Evolutionary conservation across 768 basidiomycete genomes (phyloP).

Genomic region (Termitomyces sp.): DNA sequence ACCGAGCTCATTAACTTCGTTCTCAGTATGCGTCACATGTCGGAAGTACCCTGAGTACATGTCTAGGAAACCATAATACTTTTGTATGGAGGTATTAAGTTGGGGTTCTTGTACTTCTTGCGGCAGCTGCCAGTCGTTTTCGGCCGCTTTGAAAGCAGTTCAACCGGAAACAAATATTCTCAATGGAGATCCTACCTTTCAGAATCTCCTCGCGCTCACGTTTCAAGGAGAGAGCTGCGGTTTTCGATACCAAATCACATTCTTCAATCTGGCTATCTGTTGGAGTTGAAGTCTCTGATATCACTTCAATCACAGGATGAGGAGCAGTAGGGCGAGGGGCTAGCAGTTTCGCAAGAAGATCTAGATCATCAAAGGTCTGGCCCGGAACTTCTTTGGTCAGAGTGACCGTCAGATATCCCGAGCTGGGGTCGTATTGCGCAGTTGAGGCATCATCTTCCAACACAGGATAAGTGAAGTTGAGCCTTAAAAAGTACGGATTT

Average conservation of each 20-base stretch:
- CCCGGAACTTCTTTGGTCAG: constrained; percentile 64
- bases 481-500: constrained; percentile 79
- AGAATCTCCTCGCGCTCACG: constrained; percentile 53
- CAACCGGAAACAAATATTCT: constrained; percentile 1
- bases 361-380: constrained; percentile 69
- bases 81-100: constrained; percentile 35
- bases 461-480: constrained; percentile 65
- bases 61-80: constrained; percentile 73
- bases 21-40: constrained; percentile 67
- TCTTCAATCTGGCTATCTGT: constrained; percentile 15
- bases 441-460: constrained; percentile 65
- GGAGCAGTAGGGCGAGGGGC: constrained; percentile 49
- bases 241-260: constrained; percentile 36
- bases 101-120: constrained; percentile 48
- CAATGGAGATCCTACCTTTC: constrained; percentile 33
- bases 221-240: constrained; percentile 43
- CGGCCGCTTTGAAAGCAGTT: constrained; percentile 44
- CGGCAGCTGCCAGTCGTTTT: constrained; percentile 75
- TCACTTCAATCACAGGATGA: constrained; percentile 51
- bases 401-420: constrained; percentile 73
- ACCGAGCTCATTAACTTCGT: constrained; percentile 80
- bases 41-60: constrained; percentile 70
- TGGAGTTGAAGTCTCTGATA: constrained; percentile 21
- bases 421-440: constrained; percentile 68
- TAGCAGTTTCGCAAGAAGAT: constrained; percentile 71